Percentiles rank a stretch among this genome's conserved stretches.
These are phyloP conservation scores for Pseudogymnoascus sp. DNA, from an alignment of 2,329 filamentous ascomycete species.

Conservation along the genomic window DNA sequence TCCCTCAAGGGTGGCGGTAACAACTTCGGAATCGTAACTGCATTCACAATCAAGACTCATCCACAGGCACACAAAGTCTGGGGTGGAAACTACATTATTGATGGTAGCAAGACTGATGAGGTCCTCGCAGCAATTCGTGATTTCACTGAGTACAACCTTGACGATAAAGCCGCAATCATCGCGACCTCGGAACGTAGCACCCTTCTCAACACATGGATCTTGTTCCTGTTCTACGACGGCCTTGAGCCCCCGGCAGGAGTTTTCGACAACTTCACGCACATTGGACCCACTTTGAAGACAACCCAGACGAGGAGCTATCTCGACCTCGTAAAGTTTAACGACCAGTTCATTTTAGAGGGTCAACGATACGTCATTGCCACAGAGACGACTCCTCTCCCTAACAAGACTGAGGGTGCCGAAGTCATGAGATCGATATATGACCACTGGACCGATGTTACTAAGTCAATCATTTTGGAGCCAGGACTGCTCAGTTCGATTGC, in stretches of 20 bases:
- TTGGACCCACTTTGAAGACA: conserved; percentile 26
- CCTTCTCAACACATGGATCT: conserved; percentile 45
- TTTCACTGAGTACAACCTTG: conserved; percentile 50
- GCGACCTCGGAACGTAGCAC: conserved; percentile 43
- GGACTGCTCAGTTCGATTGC: conserved; percentile 22
- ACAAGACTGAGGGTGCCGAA: not conserved
- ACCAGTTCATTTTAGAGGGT: conserved; percentile 1
- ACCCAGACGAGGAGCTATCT: conserved; percentile 6
- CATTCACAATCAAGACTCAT: conserved; percentile 24
- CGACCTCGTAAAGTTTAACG: conserved; percentile 8
- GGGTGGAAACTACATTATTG: conserved; percentile 31
- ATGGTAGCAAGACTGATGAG: conserved; percentile 21
- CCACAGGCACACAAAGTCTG: conserved; percentile 28
- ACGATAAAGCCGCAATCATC: conserved; percentile 54
- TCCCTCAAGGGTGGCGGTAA: conserved; percentile 24
- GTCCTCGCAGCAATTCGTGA: conserved; percentile 43
- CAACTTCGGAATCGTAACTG: conserved; percentile 28
- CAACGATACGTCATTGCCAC: conserved; percentile 13
- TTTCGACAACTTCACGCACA: conserved; percentile 42
- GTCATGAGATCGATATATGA: conserved; percentile 10
- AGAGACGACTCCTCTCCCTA: conserved; percentile 12
- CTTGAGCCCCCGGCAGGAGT: conserved; percentile 37
- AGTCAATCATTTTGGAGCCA: conserved; percentile 21
- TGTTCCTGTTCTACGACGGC: conserved; percentile 59
- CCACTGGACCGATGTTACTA: not conserved